Conservation (phyloP, 768 basidiomycete genomes). For the Suillus hirtellus region DNA sequence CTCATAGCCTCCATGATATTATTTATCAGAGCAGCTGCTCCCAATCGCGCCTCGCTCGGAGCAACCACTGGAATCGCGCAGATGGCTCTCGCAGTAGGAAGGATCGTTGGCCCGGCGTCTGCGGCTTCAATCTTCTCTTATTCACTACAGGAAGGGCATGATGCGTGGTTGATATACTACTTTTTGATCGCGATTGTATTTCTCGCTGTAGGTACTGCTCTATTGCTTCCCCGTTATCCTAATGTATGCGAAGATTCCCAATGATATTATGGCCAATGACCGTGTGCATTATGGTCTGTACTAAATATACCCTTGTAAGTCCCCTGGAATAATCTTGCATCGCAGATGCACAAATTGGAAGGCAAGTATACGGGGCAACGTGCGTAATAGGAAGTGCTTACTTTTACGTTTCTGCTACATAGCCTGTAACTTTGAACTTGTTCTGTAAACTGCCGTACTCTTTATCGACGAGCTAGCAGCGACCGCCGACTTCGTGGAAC, state of each 20-base stretch:
- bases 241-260: not conserved
- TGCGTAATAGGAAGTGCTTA: too few species aligned
- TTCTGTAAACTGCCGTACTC: too few species aligned
- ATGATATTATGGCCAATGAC: not conserved
- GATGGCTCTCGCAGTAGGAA: not conserved
- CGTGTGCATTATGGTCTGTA: not conserved
- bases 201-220: not conserved
- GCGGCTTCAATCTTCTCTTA: not conserved
- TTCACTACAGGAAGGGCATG: not conserved
- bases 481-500: too few species aligned
- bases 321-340: too few species aligned
- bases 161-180: not conserved
- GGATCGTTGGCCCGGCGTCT: not conserved
- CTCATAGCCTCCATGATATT: not conserved
- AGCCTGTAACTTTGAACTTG: too few species aligned
- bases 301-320: too few species aligned
- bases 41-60: not conserved
- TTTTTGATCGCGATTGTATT: constrained; percentile 1
- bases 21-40: constrained; percentile 9
- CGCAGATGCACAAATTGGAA: too few species aligned
- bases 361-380: too few species aligned
- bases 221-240: not conserved
- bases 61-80: not conserved
- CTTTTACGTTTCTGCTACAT: too few species aligned
- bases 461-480: too few species aligned